Base-by-base conservation (phyloP, 2,329 filamentous ascomycete genomes). In the Paecilomyces dactylethromorphus region DNA sequence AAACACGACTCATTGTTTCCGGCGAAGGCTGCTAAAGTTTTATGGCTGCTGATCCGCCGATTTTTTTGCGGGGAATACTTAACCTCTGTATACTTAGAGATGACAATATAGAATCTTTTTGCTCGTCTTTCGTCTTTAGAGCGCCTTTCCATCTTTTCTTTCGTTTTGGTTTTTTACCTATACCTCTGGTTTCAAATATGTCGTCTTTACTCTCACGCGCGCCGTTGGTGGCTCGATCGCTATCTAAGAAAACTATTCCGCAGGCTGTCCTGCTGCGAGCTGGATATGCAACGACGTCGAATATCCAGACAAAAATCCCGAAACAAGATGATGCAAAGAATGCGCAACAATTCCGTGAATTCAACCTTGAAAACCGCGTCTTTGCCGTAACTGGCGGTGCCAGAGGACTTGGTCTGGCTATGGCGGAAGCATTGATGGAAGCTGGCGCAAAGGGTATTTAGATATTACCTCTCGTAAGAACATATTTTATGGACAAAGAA, bases 391-490 rank as follows among this genome's bases (percentile, higher is more conserved):
- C 77, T 0, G 77, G 77, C 13, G 77, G 76, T 32, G 77, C 69
- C 3, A 68, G 76, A 53, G 77, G 77, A n/a, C 64, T 79, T 6
- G 77, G 77, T 22, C 64, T 79, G 22, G 70, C 72, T 7, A 75
- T 81, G 68, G 78, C 76, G 6, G 76, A 79, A 64, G 77, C 76
- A 13, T 65, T 81, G 56, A 74, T 78, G 54, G 76, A 81, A 65
- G 77, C 78, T 8, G 79, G 79, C 4, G 79, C 76, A 8, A 75
- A 78, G 65, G 78, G 78, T 78, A 65, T 52, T 21, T 13, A 52
- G 18, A 52, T 21, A 57, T 35, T 22, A 33, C 24, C 21, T 39
- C 29, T 39, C 29, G 21, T 18, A 18, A 33, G 35, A 15, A 7
- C 3, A n/a, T 45, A 18, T 4, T n/a, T 18, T 45, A n/a, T 4